These are phyloP conservation scores for Pichia nakasei DNA, from an alignment of 805 yeast genomes.

Conservation along the genomic window DNA sequence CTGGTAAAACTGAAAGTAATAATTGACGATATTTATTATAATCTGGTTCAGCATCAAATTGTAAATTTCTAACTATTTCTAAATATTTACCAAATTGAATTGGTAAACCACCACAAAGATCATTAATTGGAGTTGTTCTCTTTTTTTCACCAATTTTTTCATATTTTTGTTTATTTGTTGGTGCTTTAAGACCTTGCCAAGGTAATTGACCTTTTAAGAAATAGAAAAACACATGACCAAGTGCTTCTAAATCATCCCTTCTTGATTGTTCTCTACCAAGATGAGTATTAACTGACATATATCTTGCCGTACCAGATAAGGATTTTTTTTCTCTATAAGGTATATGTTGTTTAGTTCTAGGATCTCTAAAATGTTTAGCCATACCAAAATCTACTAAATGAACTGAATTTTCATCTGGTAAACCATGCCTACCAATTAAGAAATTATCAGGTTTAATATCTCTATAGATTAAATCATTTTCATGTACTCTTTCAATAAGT, in stretches of 20 bases:
- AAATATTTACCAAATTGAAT: constrained; percentile 89
- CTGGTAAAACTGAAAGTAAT: constrained; percentile 68
- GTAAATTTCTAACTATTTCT: constrained; percentile 77
- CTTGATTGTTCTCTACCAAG: constrained; percentile 95
- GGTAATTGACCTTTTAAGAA: constrained; percentile 91
- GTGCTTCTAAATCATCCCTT: constrained; percentile 91
- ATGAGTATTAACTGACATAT: constrained; percentile 96
- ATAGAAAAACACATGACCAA: constrained; percentile 95
- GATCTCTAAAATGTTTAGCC: constrained; percentile 98
- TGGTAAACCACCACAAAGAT: constrained; percentile 83
- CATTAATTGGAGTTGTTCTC: constrained; percentile 78
- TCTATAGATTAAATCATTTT: constrained; percentile 83
- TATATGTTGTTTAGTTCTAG: constrained; percentile 88
- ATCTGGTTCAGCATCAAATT: constrained; percentile 91
- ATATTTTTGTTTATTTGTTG: constrained; percentile 94
- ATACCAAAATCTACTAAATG: constrained; percentile 95
- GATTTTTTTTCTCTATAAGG: constrained; percentile 96
- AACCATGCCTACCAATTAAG: constrained; percentile 80
- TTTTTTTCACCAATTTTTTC: constrained; percentile 97
- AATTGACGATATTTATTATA: constrained; percentile 77
- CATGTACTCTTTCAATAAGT: constrained; percentile 79
- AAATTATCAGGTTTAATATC: constrained; percentile 98
- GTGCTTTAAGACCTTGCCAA: constrained; percentile 98
- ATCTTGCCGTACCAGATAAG: constrained; percentile 95
- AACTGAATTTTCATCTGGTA: constrained; percentile 75